Evolutionary conservation across 2,329 filamentous ascomycete genomes (phyloP), one percentile per base, ranked within the genome.

Genomic region (Stemphylium vesicarium): DNA sequence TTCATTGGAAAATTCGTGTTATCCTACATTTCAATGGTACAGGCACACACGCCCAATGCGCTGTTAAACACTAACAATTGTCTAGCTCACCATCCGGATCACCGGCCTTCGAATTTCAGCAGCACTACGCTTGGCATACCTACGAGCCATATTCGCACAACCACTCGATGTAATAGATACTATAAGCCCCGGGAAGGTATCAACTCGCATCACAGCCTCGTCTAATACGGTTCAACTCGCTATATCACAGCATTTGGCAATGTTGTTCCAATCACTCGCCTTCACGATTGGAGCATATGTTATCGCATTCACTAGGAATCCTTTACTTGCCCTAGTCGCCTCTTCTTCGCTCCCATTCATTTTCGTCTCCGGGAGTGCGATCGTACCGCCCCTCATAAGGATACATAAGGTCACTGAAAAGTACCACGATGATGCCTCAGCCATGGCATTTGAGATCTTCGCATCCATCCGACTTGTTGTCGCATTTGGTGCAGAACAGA

Each of bases 141-240:
- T 84, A 20, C 65, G 74, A 13, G 75, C 80, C 0, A 72, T 84
- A 2, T 82, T 85, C 57, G 65, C 70, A 2, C 81, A 82, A 36
- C 79, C 81, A 0, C 75, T 84, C 43, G 78, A 77, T 54, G 77
- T 75, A 8, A 72, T 85, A 13, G 82, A 69, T 22, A 75, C 78
- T 15, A 70, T 83, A 24, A 80, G 81, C 1, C 69, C 80, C 0
- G 82, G 82, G 12, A 77, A 78, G n/a, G 80, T 82, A 12, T 78
- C 80, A 0, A 80, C 79, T 39, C 78, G 81, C 1, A 82, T 85
- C 60, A 84, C 82, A 0, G 78, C 78, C 0, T 79, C 80, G 0
- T 78, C 81, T 31, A 84, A 84, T 57, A 79, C 79, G 0, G 77
- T 85, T 13, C 83, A 85, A 53, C 73, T 81, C 20, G 82, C 81